Evolutionary conservation across 108 stramenopile species (phyloP).

Genomic region (Nitzschia putrida): DNA sequence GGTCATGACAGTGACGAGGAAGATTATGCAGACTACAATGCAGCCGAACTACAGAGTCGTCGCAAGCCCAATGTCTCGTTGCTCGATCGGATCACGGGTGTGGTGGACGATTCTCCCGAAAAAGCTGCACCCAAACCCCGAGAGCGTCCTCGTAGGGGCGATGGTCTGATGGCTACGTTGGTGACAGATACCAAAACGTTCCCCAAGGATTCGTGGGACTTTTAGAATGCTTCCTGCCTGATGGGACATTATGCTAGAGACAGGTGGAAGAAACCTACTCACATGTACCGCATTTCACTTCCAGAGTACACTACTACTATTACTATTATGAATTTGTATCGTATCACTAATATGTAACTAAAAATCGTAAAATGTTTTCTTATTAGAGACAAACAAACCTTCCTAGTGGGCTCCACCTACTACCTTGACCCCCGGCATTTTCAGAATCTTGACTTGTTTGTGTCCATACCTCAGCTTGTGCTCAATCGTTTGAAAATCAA

Average conservation of each 20-base stretch:
- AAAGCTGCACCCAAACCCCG: too few relatives aligned
- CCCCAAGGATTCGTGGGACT: slow-evolving; percentile 1
- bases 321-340: too few relatives aligned
- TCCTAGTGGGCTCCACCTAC: slow-evolving; percentile 35
- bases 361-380: too few relatives aligned
- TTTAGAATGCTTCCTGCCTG: neutral
- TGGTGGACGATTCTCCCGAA: neutral
- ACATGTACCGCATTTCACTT: too few relatives aligned
- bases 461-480: slow-evolving; percentile 77
- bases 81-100: slow-evolving; percentile 10
- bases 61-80: slow-evolving; percentile 5
- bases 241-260: too few relatives aligned
- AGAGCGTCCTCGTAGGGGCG: neutral
- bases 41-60: slow-evolving; percentile 11
- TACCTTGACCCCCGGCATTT: slow-evolving; percentile 82
- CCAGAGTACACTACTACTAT: too few relatives aligned
- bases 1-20: slow-evolving; percentile 2
- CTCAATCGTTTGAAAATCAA: slow-evolving; percentile 80
- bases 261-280: too few relatives aligned
- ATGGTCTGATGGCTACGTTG: neutral
- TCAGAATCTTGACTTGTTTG: slow-evolving; percentile 74
- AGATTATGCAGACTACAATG: slow-evolving; percentile 21
- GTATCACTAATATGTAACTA: too few relatives aligned
- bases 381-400: too few relatives aligned
- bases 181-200: neutral